Percentiles rank a stretch among this genome's conserved stretches.
phyloP scores from a whole-genome alignment of 148 eudicot genomes.

The Vaccinium macrocarpon region DNA sequence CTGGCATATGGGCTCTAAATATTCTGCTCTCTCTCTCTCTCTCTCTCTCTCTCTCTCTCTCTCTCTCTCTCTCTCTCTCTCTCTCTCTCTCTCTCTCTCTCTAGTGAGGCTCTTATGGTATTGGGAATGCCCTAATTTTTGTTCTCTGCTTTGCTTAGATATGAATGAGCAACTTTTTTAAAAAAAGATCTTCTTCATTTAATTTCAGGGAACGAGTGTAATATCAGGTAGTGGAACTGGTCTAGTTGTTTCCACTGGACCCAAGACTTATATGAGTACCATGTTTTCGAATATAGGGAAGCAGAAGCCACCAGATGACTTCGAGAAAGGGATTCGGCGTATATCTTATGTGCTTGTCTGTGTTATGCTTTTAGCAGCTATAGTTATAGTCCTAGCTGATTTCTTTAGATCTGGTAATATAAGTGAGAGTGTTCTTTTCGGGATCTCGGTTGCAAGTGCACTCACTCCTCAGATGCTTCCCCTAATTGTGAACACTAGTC shows the following conservation, averaged over 20 bases:
- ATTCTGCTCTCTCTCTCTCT: not conserved
- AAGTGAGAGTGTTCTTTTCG: conserved; percentile 43
- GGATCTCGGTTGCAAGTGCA: conserved; percentile 52
- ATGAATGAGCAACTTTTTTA: not conserved
- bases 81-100: not conserved
- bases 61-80: not conserved
- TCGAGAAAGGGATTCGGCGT: conserved; percentile 40
- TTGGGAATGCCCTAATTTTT: not conserved
- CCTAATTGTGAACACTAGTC: conserved; percentile 41
- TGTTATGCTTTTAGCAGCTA: conserved; percentile 37
- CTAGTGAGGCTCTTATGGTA: not conserved
- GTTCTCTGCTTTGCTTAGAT: not conserved
- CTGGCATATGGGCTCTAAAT: no score
- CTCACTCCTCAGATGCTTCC: conserved; percentile 64
- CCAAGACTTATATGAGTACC: conserved; percentile 56
- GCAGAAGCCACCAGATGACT: conserved; percentile 41
- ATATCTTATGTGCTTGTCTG: conserved; percentile 42
- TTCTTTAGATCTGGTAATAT: conserved; percentile 29
- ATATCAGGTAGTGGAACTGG: conserved; percentile 50
- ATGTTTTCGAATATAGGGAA: conserved; percentile 45
- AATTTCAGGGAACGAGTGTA: conserved; percentile 47
- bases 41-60: no score
- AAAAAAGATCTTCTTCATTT: not conserved
- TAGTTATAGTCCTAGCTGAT: conserved; percentile 34
- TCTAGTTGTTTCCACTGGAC: conserved; percentile 44